These are phyloP conservation scores for Yarrowia sp. DNA, from an alignment of 805 yeast species.

Conservation along the genomic window DNA sequence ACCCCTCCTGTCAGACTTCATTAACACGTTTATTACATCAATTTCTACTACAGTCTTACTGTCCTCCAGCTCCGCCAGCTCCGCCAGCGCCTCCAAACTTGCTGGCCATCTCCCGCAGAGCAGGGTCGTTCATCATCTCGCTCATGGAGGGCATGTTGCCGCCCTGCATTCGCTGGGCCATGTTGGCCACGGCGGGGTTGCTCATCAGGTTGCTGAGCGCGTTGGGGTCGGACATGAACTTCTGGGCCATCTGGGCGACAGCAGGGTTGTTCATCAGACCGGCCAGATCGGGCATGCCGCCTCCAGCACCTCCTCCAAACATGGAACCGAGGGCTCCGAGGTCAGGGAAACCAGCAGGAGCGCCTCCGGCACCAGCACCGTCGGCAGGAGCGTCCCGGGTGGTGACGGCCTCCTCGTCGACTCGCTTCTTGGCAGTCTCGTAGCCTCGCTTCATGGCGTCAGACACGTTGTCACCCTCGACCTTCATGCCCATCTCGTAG, in stretches of 20 bases:
- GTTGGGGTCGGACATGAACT: conserved; percentile 79
- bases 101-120: conserved; percentile 65
- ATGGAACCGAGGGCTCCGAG: conserved; percentile 53
- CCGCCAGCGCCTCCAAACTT: conserved; percentile 64
- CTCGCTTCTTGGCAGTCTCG: conserved; percentile 87
- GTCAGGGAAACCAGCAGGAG: conserved; percentile 62
- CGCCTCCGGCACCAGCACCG: conserved; percentile 33
- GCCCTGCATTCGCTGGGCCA: conserved; percentile 70
- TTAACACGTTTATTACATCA: too few species aligned
- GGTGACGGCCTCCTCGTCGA: conserved; percentile 57
- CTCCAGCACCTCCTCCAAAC: conserved; percentile 55
- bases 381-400: conserved; percentile 40
- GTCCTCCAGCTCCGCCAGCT: conserved; percentile 29
- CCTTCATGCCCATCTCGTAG: conserved; percentile 78
- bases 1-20: too few species aligned
- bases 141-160: conserved; percentile 59
- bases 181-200: conserved; percentile 74
- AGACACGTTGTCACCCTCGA: conserved; percentile 79
- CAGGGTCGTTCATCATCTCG: conserved; percentile 78
- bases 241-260: conserved; percentile 82
- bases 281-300: conserved; percentile 67
- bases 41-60: neutral
- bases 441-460: conserved; percentile 91
- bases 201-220: conserved; percentile 70
- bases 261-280: conserved; percentile 87